Conservation (phyloP, 2,329 filamentous ascomycete species). For the Hypoxylon sp. region DNA sequence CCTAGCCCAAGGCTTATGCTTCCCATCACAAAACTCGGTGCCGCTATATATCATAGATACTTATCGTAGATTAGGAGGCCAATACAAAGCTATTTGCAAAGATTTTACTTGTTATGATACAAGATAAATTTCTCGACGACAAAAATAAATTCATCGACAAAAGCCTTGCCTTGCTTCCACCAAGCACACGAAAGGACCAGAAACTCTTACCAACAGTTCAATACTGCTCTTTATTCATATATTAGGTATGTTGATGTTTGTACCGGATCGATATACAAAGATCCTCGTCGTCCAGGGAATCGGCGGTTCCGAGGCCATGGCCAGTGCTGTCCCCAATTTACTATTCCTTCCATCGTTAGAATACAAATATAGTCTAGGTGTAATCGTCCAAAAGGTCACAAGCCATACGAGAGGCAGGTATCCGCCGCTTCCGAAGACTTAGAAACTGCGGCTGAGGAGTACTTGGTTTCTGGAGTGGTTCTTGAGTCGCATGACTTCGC, state of each 20-base stretch:
- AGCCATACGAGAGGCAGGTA: not conserved
- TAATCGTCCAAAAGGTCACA: not conserved
- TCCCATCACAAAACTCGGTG: not conserved
- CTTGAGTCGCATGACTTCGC: not conserved
- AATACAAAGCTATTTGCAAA: not conserved
- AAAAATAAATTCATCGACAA: constrained; percentile 2
- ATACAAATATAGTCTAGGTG: not conserved
- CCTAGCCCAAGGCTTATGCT: not conserved
- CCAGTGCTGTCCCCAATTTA: not conserved
- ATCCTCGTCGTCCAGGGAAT: not conserved
- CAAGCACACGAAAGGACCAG: not conserved
- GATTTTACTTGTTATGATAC: not conserved
- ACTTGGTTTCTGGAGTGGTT: not conserved
- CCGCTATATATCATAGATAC: not conserved
- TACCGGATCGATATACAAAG: not conserved
- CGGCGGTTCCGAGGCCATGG: not conserved
- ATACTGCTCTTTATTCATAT: not conserved
- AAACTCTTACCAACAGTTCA: not conserved
- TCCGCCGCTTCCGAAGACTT: not conserved
- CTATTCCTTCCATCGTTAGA: not conserved
- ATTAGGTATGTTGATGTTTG: not conserved
- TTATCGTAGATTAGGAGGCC: not conserved
- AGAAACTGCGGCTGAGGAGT: not conserved
- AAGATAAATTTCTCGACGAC: not conserved
- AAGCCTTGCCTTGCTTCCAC: not conserved